Base-by-base conservation (phyloP, 2,329 filamentous ascomycete species). In the Xylogone sp. region DNA sequence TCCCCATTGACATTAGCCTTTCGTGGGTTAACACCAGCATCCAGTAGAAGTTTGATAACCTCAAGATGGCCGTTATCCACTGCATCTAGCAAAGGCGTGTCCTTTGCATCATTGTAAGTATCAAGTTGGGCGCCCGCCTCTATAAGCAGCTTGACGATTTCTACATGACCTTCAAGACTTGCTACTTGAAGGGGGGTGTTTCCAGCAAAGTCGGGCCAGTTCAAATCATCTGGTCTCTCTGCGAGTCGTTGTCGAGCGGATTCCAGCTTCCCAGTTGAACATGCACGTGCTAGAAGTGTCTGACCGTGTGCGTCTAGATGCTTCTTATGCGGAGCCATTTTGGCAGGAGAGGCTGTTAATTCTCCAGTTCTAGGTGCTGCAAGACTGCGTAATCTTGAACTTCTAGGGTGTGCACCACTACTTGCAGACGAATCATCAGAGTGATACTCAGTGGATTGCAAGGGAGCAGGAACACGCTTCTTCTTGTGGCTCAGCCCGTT, bases 131-230 rank as follows among this genome's bases (percentile, higher is more conserved):
- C 96, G 29, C 90, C 89, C 56, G 90, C 86, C 8, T 89, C 82
- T 55, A 99, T 84, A 39, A 99, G 74, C 49, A 96, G 87, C 65
- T 88, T 85, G 39, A 97, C 94, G 51, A 97, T 92, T 50, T 94
- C 83, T 27, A 86, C 85, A 67, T 86, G 88, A 6, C 94, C 94
- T 64, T 94, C 87, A 52, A 99, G 78, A 27, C 92, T 85, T 29
- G 94, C 93, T 58, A 96, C 94, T 68, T 99, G 94, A 29, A 99
- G 76, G 21, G 94, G 94, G 1, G 93, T 95, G 63, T 97, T 97
- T n/a, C 90, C 90, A 13, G 94, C 94, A 66, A 96, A 95, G 65
- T 99, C 94, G 21, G 89, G 84, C 52, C 92, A 81, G 60, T 99
- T 89, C 49, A 97, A 70, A 68, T 97, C 91, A 56, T 95, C 89